These are phyloP conservation scores for Scedosporium dehoogii DNA, from an alignment of 2,329 filamentous ascomycete species.

Conservation along the genomic window DNA sequence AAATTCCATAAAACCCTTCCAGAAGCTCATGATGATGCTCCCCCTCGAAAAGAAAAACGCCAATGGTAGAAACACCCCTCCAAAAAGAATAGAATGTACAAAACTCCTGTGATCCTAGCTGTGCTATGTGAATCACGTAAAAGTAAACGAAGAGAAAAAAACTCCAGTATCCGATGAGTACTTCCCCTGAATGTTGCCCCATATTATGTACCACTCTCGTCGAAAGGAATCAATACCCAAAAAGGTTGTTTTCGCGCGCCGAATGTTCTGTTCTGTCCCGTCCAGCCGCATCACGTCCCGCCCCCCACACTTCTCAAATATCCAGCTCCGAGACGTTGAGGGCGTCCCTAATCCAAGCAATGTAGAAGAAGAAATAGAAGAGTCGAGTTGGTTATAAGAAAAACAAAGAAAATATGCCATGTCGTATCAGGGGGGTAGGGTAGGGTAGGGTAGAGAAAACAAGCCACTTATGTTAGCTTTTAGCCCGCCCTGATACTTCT, in stretches of 20 bases:
- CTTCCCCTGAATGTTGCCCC: neutral
- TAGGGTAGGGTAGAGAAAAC: neutral
- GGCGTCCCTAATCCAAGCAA: neutral
- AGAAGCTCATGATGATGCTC: too few species aligned
- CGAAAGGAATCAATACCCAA: neutral
- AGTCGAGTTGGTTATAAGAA: neutral
- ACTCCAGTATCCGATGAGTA: neutral
- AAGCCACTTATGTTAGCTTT: neutral
- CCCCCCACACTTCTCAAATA: neutral
- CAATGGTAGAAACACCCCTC: too few species aligned
- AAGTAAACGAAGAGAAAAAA: neutral
- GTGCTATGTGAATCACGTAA: neutral
- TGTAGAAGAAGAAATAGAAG: neutral
- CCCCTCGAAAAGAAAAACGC: too few species aligned
- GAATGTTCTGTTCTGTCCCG: neutral
- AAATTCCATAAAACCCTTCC: neutral
- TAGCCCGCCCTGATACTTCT: slow-evolving; percentile 8
- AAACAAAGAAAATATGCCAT: neutral
- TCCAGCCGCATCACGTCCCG: neutral
- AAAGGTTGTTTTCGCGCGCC: neutral
- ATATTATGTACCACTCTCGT: neutral
- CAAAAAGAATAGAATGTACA: neutral
- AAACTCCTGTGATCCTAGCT: neutral
- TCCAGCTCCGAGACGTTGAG: neutral
- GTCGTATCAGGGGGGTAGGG: neutral